phyloP scores from a whole-genome alignment of 495 filamentous ascomycete genomes.

The Aspergillus ellipticus region DNA sequence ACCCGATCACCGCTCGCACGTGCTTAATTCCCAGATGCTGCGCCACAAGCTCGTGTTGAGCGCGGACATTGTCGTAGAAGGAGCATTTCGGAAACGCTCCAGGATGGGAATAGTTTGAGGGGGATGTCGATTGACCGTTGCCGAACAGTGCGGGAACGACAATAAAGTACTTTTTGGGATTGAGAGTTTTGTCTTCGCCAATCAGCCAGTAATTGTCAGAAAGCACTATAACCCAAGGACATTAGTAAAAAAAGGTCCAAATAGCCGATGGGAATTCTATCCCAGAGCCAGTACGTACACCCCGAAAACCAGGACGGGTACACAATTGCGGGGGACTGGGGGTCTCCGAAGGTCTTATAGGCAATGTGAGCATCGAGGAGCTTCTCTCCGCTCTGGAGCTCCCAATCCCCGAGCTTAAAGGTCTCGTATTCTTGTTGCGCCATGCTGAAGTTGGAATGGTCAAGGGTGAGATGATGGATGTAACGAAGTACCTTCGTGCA shows the following conservation, averaged over 20 bases:
- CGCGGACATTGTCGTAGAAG: slow-evolving; percentile 67
- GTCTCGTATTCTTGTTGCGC: slow-evolving; percentile 40
- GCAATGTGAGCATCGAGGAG: slow-evolving; percentile 59
- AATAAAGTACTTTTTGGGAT: slow-evolving; percentile 63
- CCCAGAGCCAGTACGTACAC: slow-evolving; percentile 28
- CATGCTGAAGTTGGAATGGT: slow-evolving; percentile 22
- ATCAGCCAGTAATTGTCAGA: slow-evolving; percentile 65
- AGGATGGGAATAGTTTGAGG: slow-evolving; percentile 55
- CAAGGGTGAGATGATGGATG: too few relatives aligned
- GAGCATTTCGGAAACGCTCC: slow-evolving; percentile 57
- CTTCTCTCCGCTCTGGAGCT: slow-evolving; percentile 55
- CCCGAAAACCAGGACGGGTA: slow-evolving; percentile 73
- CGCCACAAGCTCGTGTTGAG: slow-evolving; percentile 62
- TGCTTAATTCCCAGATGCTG: slow-evolving; percentile 60
- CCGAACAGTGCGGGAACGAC: slow-evolving; percentile 69
- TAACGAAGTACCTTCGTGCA: too few relatives aligned
- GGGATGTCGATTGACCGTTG: slow-evolving; percentile 68
- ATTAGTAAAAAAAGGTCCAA: neutral
- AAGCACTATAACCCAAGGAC: slow-evolving; percentile 34
- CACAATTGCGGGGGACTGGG: slow-evolving; percentile 59
- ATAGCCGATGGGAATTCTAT: neutral
- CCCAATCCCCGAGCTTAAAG: slow-evolving; percentile 59
- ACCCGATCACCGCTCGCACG: slow-evolving; percentile 60
- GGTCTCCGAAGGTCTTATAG: slow-evolving; percentile 67
- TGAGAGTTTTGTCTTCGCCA: slow-evolving; percentile 57